Evolutionary conservation across 192 early-diverging fungal genomes (phyloP), one percentile per base, ranked within the genome.

Genomic region (Dispira parvispora): DNA sequence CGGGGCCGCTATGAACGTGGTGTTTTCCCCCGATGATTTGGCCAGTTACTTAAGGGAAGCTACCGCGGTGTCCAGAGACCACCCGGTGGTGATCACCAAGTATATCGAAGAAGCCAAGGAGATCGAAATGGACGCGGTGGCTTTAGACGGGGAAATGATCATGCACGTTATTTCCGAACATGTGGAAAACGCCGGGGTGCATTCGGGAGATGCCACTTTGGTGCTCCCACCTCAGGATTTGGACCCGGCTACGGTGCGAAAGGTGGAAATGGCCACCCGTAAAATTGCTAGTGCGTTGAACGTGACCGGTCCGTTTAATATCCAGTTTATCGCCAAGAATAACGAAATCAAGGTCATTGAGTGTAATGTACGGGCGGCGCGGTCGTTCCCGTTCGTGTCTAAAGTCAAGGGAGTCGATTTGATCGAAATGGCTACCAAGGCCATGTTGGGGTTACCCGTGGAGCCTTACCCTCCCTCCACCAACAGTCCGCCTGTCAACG

Each of bases 341-440:
- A 94, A 94, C 69, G 93, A 96, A 72, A 91, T 99, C 78, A 99
- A 99, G 82, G 89, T 99, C 58, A 99, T 99, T 68, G 96, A 99
- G 73, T 99, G 96, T 76, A 99, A 99, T 67, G 82, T 99, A 44
- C 88, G 94, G 57, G 92, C 96, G 0, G 88, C 94, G 20, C 84
- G 96, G 28, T 95, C 92, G 42, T 95, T 95, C 82, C 96, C 94
- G 46, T 99, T 99, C 65, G 91, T 91, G 12, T 96, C 92, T 68
- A 99, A 99, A 80, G 94, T 97, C 8, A 75, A 91, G 16, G 91
- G 89, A 49, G 79, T 92, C 12, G 90, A 99, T 70, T 75, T 99
- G 64, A 94, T 99, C 62, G 94, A 99, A 69, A 85, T 97, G 85
- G 94, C 96, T 1, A 96, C 92, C 66, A 80, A 84, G 70, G 94